Base-by-base conservation (phyloP, 225 moss, liverwort and hornwort species). In the Bryum argenteum region DNA sequence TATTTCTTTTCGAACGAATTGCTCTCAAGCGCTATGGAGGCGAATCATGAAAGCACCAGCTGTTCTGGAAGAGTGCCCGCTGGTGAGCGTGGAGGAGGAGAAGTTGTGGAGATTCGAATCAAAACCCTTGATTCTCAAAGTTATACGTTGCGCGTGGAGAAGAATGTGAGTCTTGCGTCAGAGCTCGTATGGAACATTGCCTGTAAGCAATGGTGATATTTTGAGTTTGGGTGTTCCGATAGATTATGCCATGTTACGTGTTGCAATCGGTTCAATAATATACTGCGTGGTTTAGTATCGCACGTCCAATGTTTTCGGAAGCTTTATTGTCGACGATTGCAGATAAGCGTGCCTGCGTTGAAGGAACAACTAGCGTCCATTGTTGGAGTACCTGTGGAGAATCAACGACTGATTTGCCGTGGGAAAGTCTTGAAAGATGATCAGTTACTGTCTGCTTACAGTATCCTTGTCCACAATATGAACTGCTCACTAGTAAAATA, bases 371-470 rank as follows among this genome's bases (percentile, higher is more conserved):
- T 95, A 61, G 92, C 87, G 37, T 75, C 84, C 11, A 83, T 91
- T 23, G 92, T 89, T 51, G 95, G 95, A 21, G 90, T 95, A 41
- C 87, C 92, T 0, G 92, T 82, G 44, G 90, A 92, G 71, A 95
- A 83, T 65, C 95, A 95, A 70, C 85, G 95, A 64, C 80, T 95
- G 50, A 92, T 95, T 52, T 95, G 89, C 84, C 80, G 92, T n/a
- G 95, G 95, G 60, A 95, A 95, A 79, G 95, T 95, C 53, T 71
- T 95, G 66, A 92, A 92, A 50, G 95, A 95, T 71, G 92, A 92
- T 70, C 92, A 95, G 70, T 65, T 92, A 54, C 71, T 95, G 24
- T 89, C 92, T 40, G 87, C 90, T 15, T 95, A 95, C 80, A 90
- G 95, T 95, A 92, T 95, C 94, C 90, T 80, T 61, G 33, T 58